Evolutionary conservation across 2,329 filamentous ascomycete species (phyloP).

Genomic region (Cladosporium sp.): DNA sequence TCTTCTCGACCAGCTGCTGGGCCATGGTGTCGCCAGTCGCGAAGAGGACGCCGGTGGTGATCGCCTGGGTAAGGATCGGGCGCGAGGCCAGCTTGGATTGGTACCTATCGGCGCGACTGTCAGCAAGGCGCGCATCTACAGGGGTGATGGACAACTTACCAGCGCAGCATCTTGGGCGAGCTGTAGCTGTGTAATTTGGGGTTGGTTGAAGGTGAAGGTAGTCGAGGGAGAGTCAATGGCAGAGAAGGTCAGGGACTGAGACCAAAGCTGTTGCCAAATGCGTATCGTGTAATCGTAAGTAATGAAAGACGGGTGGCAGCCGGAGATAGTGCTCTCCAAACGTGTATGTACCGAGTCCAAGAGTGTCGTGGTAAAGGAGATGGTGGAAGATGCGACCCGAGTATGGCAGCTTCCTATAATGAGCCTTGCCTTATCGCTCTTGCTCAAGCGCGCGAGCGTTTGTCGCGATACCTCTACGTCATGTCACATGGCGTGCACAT

Average conservation of each 20-base stretch:
- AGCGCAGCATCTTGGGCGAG: conserved; percentile 42
- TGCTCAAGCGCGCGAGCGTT: conserved; percentile 1
- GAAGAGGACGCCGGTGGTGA: conserved; percentile 90
- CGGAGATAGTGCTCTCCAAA: neutral
- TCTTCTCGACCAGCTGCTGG: conserved; percentile 85
- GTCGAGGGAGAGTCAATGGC: conserved; percentile 7
- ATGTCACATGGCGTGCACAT: neutral
- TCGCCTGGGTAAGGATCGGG: conserved; percentile 84
- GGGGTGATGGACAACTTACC: conserved; percentile 35
- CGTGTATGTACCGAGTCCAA: neutral
- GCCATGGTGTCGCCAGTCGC: conserved; percentile 87
- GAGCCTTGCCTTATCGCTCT: conserved; percentile 1
- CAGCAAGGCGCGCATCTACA: conserved; percentile 9
- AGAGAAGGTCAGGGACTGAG: conserved; percentile 10
- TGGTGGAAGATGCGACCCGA: neutral
- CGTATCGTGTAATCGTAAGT: neutral
- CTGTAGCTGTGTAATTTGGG: neutral
- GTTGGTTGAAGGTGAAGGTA: neutral
- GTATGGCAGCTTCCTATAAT: neutral
- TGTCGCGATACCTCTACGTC: conserved; percentile 1
- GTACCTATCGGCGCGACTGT: conserved; percentile 62
- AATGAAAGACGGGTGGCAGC: neutral
- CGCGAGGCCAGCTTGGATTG: conserved; percentile 76
- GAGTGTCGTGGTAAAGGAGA: neutral
- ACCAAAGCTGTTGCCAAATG: conserved; percentile 10